phyloP scores from a whole-genome alignment of 2,329 filamentous ascomycete genomes.

The Verticillium tricorpus region DNA sequence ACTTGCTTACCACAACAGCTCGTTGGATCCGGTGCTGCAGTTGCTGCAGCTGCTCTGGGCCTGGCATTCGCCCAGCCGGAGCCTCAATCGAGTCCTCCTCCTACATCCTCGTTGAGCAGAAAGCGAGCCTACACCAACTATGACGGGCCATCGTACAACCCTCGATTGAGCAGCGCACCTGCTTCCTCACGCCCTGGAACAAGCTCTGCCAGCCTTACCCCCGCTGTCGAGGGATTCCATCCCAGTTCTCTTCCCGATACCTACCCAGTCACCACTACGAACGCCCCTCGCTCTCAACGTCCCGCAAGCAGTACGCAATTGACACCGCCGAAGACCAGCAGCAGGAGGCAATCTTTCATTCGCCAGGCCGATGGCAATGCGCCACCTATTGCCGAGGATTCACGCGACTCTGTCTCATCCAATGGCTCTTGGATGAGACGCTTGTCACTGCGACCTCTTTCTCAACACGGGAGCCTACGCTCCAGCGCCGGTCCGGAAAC shows the following conservation, averaged over 20 bases:
- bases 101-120: slow-evolving; percentile 10
- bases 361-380: slow-evolving; percentile 31
- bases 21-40: slow-evolving; percentile 56
- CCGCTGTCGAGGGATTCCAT: slow-evolving; percentile 21
- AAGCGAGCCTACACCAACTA: slow-evolving; percentile 7
- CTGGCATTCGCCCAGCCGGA: slow-evolving; percentile 53
- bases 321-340: slow-evolving; percentile 31
- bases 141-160: slow-evolving; percentile 21
- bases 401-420: slow-evolving; percentile 55
- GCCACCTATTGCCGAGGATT: slow-evolving; percentile 35
- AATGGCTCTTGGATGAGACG: slow-evolving; percentile 69
- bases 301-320: slow-evolving; percentile 32
- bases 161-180: slow-evolving; percentile 17
- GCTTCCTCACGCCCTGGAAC: slow-evolving; percentile 37
- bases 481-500: slow-evolving; percentile 64
- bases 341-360: slow-evolving; percentile 38
- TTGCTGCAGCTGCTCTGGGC: slow-evolving; percentile 55
- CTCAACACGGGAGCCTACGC: slow-evolving; percentile 58
- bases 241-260: slow-evolving; percentile 14
- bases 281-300: slow-evolving; percentile 20
- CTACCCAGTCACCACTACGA: slow-evolving; percentile 17
- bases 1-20: slow-evolving; percentile 34
- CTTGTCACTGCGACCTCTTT: slow-evolving; percentile 61
- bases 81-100: slow-evolving; percentile 27
- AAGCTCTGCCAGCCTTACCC: slow-evolving; percentile 30